Conservation (phyloP, 148 eudicot species). For the Agrostemma githago region DNA sequence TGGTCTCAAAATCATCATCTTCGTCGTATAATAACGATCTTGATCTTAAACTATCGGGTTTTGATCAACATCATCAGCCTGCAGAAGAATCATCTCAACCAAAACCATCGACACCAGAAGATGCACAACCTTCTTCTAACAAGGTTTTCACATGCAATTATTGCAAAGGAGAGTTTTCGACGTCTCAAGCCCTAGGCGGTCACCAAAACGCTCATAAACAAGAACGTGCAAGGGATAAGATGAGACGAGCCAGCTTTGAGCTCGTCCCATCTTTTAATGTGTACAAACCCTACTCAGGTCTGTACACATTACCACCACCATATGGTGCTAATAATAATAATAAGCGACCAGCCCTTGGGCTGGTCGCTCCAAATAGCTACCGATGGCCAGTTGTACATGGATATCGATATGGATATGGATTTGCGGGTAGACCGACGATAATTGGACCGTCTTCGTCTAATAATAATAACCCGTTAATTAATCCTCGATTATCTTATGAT, state of each 20-base stretch:
- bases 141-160: conserved; percentile 32
- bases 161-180: conserved; percentile 30
- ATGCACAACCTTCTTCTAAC: background rate
- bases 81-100: background rate
- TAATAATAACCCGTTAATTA: background rate
- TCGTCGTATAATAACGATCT: background rate
- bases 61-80: background rate
- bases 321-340: conserved; percentile 12
- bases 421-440: background rate
- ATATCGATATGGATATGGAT: conserved; percentile 9
- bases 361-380: background rate
- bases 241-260: conserved; percentile 21
- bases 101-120: too few relatives aligned
- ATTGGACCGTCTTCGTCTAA: conserved; percentile 7
- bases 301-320: conserved; percentile 16
- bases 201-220: conserved; percentile 39
- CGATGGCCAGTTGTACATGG: background rate
- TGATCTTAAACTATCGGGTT: conserved; percentile 25
- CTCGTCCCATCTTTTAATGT: conserved; percentile 11
- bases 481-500: background rate
- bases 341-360: conserved; percentile 7
- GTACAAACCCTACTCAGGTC: conserved; percentile 19
- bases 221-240: conserved; percentile 33
- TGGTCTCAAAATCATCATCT: conserved; percentile 19
- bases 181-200: conserved; percentile 34